Percentiles rank a stretch among this genome's conserved stretches.
These are phyloP conservation scores for Cetraspora pellucida DNA, from an alignment of 192 early-diverging fungal species.

Conservation along the genomic window DNA sequence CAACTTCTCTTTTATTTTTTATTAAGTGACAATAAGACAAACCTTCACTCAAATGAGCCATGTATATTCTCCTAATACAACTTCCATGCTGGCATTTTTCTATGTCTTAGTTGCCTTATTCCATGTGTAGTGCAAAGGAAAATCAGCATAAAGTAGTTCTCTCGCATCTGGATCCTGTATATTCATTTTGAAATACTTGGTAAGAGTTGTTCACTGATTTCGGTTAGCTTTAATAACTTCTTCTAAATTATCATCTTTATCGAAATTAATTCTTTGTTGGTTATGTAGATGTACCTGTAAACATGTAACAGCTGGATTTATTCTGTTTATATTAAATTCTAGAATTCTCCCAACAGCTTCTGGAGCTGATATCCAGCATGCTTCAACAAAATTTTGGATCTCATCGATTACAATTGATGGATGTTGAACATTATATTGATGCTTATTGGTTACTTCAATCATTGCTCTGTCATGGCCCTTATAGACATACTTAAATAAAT, in stretches of 20 bases:
- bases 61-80: background rate
- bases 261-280: no score
- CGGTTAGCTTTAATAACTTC: no score
- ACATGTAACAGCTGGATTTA: no score
- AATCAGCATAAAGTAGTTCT: conserved; percentile 12
- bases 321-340: conserved; percentile 31
- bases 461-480: conserved; percentile 38
- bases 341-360: conserved; percentile 38
- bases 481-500: conserved; percentile 46
- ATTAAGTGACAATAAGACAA: no score
- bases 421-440: background rate
- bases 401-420: background rate
- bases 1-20: no score
- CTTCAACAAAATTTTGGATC: conserved; percentile 7
- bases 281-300: no score
- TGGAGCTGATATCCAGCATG: conserved; percentile 35
- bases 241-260: no score
- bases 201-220: background rate
- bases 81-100: background rate
- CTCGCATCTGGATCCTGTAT: background rate
- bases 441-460: background rate
- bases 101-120: background rate
- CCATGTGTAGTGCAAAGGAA: conserved; percentile 7
- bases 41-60: background rate
- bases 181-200: conserved; percentile 28